Percentiles rank a stretch among this genome's conserved stretches.
Conservation (phyloP, 345 rosid genomes). For the Populus nigra region DNA sequence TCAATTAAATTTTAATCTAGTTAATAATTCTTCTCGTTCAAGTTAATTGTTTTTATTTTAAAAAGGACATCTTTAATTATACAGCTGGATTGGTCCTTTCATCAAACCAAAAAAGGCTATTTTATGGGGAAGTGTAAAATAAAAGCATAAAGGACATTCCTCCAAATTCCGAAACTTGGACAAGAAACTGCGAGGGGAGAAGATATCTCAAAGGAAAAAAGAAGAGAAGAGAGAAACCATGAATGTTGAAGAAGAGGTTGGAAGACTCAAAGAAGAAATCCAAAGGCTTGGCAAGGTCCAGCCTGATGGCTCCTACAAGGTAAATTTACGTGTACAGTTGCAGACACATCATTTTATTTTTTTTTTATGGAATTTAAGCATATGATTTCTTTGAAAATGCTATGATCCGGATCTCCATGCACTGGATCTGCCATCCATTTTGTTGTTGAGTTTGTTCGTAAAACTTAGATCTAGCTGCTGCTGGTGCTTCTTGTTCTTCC, state of each 20-base stretch:
- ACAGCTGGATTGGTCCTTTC: no score
- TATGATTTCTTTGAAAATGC: not conserved
- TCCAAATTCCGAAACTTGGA: not conserved
- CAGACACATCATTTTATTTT: not conserved
- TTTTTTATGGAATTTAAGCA: not conserved
- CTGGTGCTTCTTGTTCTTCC: not conserved
- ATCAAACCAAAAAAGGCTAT: no score
- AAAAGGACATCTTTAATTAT: no score
- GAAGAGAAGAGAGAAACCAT: conserved; percentile 32
- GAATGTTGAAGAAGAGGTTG: conserved; percentile 91
- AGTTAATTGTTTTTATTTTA: no score
- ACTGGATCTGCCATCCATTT: conserved; percentile 6
- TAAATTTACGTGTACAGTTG: conserved; percentile 8
- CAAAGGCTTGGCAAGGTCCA: conserved; percentile 70
- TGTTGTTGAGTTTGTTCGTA: not conserved
- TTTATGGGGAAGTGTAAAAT: not conserved
- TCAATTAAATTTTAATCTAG: no score
- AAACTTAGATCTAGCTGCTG: not conserved
- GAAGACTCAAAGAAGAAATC: conserved; percentile 78
- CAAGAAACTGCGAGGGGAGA: not conserved
- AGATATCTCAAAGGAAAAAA: not conserved
- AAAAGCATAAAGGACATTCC: not conserved
- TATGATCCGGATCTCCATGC: not conserved
- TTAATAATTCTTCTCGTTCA: no score
- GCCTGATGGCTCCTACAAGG: conserved; percentile 92